Conservation (phyloP, 441 rosid species). For the Gossypium gossypioides region DNA sequence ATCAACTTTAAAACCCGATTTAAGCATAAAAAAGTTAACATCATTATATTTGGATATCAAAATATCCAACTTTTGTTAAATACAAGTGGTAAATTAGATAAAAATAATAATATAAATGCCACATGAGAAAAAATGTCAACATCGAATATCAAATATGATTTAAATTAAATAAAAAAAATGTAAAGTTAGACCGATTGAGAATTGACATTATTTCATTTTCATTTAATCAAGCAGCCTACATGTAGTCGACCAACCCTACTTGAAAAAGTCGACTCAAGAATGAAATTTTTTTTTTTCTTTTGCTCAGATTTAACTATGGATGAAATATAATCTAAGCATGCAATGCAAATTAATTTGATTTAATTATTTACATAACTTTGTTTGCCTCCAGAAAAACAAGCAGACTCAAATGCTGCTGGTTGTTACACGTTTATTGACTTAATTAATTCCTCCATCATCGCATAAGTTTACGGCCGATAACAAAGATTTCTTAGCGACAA, state of each 20-base stretch:
- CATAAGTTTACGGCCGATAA: no score
- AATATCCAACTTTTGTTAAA: no score
- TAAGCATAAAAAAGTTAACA: no score
- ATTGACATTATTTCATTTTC: neutral
- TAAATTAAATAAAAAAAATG: neutral
- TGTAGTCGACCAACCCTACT: neutral
- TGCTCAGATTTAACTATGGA: neutral
- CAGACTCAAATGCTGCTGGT: neutral
- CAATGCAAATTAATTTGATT: neutral
- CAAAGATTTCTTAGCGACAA: neutral
- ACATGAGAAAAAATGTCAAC: no score
- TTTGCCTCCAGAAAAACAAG: neutral
- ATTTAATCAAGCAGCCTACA: neutral
- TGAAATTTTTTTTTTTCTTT: neutral
- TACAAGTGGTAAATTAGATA: no score
- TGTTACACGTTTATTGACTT: neutral
- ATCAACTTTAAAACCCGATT: no score
- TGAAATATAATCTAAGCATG: neutral
- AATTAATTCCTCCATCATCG: neutral
- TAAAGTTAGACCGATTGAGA: neutral
- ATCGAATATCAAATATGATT: no score
- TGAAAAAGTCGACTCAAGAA: neutral
- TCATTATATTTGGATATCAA: no score
- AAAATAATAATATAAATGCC: no score
- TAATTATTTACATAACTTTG: neutral